These are phyloP conservation scores for Vitrella brassicaformis DNA, from an alignment of 73 alveolate genomes.

Conservation along the genomic window DNA sequence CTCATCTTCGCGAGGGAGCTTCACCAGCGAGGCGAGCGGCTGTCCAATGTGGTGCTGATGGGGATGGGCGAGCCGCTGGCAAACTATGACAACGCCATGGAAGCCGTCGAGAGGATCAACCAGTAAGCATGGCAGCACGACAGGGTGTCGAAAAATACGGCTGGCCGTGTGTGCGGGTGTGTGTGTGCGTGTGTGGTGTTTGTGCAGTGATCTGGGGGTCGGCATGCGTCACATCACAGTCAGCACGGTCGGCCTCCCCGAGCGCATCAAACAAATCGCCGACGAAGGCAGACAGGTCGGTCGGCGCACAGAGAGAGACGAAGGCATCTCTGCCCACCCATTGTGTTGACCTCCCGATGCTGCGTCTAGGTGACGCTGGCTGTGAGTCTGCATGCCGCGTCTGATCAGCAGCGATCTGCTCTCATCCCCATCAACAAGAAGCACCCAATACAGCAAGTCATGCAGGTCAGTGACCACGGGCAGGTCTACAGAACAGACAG, in stretches of 20 bases:
- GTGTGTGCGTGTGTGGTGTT: too few species aligned
- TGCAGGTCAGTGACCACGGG: too few species aligned
- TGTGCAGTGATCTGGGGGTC: background rate
- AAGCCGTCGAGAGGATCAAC: slow-evolving; percentile 5
- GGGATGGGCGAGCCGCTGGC: slow-evolving; percentile 35
- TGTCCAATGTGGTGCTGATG: slow-evolving; percentile 19
- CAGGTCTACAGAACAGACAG: too few species aligned
- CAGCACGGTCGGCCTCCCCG: slow-evolving; percentile 26
- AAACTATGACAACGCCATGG: slow-evolving; percentile 20
- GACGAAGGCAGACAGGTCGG: slow-evolving; percentile 4
- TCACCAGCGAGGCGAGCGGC: slow-evolving; percentile 17
- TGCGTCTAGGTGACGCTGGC: slow-evolving; percentile 26
- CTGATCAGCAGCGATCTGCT: slow-evolving; percentile 5
- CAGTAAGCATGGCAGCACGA: too few species aligned
- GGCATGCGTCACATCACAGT: slow-evolving; percentile 1
- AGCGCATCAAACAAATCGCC: slow-evolving; percentile 8
- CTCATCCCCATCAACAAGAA: background rate
- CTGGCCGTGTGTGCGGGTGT: too few species aligned
- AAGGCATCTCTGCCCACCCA: too few species aligned
- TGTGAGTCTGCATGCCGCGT: slow-evolving; percentile 17
- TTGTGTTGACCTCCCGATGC: too few species aligned
- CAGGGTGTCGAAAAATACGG: too few species aligned
- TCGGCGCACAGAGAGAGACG: background rate
- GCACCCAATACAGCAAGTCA: background rate
- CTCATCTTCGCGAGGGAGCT: slow-evolving; percentile 10